phyloP scores from a whole-genome alignment of 2,329 filamentous ascomycete genomes.

The Cordyceps javanica region DNA sequence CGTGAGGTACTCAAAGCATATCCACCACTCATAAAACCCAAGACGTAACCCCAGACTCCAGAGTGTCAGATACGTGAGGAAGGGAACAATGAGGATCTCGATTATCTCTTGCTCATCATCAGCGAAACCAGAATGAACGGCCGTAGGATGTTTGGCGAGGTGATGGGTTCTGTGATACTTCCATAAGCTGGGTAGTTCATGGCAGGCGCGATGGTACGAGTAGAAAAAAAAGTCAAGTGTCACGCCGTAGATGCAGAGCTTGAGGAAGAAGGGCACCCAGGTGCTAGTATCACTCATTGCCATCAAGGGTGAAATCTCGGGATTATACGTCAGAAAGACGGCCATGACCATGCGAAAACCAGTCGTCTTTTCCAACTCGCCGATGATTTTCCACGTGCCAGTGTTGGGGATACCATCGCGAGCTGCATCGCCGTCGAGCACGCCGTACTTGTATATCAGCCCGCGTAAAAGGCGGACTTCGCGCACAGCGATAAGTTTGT shows the following conservation, averaged over 20 bases:
- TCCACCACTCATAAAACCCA: constrained; percentile 42
- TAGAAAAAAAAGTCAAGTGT: constrained; percentile 37
- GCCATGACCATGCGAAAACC: constrained; percentile 19
- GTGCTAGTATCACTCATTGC: constrained; percentile 7
- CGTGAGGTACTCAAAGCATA: constrained; percentile 37
- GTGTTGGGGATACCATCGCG: constrained; percentile 30
- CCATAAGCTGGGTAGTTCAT: constrained; percentile 33
- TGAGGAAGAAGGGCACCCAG: constrained; percentile 24
- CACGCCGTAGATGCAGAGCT: constrained; percentile 28
- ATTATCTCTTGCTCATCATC: constrained; percentile 36
- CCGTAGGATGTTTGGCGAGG: constrained; percentile 35
- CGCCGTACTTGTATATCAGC: constrained; percentile 25
- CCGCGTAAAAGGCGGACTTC: constrained; percentile 24
- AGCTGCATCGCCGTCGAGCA: constrained; percentile 22
- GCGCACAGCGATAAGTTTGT: constrained; percentile 25
- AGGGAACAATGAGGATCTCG: constrained; percentile 33
- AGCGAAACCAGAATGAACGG: constrained; percentile 34
- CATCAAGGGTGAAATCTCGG: constrained; percentile 1
- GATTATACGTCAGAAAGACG: constrained; percentile 20
- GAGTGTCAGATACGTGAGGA: constrained; percentile 32
- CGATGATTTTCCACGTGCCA: constrained; percentile 19
- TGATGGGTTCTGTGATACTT: constrained; percentile 36
- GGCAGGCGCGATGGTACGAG: constrained; percentile 36
- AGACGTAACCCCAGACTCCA: constrained; percentile 30
- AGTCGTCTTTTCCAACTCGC: constrained; percentile 19